A percentile compares a stretch with the other conserved stretches of the same genome.
Evolutionary conservation across 2,329 filamentous ascomycete genomes (phyloP).

Genomic region (Fusarium penzigii): DNA sequence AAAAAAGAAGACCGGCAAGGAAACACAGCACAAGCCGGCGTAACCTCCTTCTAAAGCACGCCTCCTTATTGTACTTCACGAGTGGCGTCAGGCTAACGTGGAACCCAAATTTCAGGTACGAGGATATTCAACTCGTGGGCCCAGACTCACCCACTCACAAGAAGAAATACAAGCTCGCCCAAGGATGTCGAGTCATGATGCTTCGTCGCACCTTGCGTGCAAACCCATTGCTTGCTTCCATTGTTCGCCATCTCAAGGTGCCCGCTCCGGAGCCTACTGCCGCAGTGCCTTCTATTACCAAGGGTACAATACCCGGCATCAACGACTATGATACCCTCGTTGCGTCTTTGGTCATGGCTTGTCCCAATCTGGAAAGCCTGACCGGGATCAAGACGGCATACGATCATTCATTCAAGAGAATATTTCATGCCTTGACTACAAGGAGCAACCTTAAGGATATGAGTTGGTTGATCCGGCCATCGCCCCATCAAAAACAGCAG

Average conservation of each 20-base stretch:
- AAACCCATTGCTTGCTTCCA: slow-evolving; percentile 52
- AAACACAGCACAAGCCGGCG: too few relatives aligned
- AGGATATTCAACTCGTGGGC: slow-evolving; percentile 60
- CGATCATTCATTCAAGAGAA: slow-evolving; percentile 55
- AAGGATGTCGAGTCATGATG: slow-evolving; percentile 55
- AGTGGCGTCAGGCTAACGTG: slow-evolving; percentile 14
- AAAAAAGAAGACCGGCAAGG: background rate
- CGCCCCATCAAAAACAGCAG: slow-evolving; percentile 32
- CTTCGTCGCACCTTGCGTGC: slow-evolving; percentile 59
- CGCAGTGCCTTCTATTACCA: slow-evolving; percentile 23
- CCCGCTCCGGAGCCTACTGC: slow-evolving; percentile 42
- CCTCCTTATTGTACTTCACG: background rate
- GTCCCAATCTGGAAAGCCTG: slow-evolving; percentile 63
- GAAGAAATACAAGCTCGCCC: slow-evolving; percentile 57
- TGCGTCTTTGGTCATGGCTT: slow-evolving; percentile 64
- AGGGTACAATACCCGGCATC: slow-evolving; percentile 27
- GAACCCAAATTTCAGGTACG: slow-evolving; percentile 45
- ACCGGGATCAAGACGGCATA: slow-evolving; percentile 56
- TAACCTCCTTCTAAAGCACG: background rate
- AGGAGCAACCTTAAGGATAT: slow-evolving; percentile 57
- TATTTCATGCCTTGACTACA: slow-evolving; percentile 62
- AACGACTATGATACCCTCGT: slow-evolving; percentile 59
- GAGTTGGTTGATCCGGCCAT: slow-evolving; percentile 56
- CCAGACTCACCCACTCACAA: slow-evolving; percentile 55
- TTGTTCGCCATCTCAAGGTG: slow-evolving; percentile 60